Evolutionary conservation across 2,329 filamentous ascomycete genomes (phyloP).

Genomic region (Aspergillus hiratsukae): DNA sequence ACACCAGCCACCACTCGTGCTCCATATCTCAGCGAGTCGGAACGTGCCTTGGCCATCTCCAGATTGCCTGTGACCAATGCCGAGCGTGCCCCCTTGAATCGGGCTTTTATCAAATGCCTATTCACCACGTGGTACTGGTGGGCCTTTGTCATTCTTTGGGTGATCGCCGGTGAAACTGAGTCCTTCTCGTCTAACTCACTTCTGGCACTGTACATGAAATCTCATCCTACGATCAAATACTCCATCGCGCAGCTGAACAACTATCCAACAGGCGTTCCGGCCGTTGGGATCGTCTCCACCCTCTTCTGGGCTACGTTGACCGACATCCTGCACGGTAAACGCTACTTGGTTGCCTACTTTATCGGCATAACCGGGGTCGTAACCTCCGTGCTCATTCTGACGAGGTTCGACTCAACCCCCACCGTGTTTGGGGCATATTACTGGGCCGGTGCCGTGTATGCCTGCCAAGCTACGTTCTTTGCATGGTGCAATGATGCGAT

Average conservation of each 20-base stretch:
- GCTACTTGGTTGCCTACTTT: slow-evolving; percentile 64
- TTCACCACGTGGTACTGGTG: slow-evolving; percentile 36
- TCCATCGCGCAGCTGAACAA: slow-evolving; percentile 50
- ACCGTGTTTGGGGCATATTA: slow-evolving; percentile 64
- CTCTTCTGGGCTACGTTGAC: slow-evolving; percentile 67
- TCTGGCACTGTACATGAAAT: slow-evolving; percentile 48
- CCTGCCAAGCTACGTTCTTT: slow-evolving; percentile 70
- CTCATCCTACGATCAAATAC: slow-evolving; percentile 43
- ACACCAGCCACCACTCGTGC: slow-evolving; percentile 34
- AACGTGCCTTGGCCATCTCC: slow-evolving; percentile 27
- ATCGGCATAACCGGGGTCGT: slow-evolving; percentile 61
- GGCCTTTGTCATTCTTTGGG: slow-evolving; percentile 38
- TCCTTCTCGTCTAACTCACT: slow-evolving; percentile 64
- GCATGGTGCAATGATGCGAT: slow-evolving; percentile 71
- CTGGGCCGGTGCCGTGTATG: slow-evolving; percentile 65
- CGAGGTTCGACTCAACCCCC: slow-evolving; percentile 48
- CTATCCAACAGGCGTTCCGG: slow-evolving; percentile 51
- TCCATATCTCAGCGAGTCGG: slow-evolving; percentile 28
- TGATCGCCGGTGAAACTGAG: slow-evolving; percentile 67
- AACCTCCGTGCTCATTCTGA: slow-evolving; percentile 59
- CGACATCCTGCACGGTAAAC: slow-evolving; percentile 54
- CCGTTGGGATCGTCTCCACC: slow-evolving; percentile 52
- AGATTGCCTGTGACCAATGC: slow-evolving; percentile 24
- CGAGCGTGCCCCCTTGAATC: slow-evolving; percentile 18
- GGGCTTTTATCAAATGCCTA: slow-evolving; percentile 26